These are phyloP conservation scores for Phytopythium delawarense DNA, from an alignment of 352 stramenopile species.

Conservation along the genomic window DNA sequence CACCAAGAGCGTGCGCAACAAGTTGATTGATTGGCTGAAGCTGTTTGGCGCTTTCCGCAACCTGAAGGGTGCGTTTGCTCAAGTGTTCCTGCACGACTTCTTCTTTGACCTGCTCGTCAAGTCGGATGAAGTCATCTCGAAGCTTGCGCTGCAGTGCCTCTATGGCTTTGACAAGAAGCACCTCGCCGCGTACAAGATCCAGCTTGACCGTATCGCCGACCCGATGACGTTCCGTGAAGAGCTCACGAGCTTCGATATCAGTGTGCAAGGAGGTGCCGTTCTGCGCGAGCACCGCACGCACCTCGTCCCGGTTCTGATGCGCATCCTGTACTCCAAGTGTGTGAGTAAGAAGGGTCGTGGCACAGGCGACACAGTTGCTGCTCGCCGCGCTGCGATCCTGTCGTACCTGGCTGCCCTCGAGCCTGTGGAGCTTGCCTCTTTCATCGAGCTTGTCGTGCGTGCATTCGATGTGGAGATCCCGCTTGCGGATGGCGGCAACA, in stretches of 20 bases:
- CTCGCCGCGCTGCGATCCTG: conserved; percentile 86
- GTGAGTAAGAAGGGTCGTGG: conserved; percentile 84
- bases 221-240: conserved; percentile 86
- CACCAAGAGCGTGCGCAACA: conserved; percentile 73
- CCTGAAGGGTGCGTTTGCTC: conserved; percentile 82
- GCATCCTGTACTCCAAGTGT: conserved; percentile 90
- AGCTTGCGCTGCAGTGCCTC: conserved; percentile 83
- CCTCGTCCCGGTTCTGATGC: conserved; percentile 84
- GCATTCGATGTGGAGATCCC: conserved; percentile 73
- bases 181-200: conserved; percentile 81
- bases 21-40: conserved; percentile 79
- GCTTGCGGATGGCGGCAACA: conserved; percentile 3
- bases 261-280: conserved; percentile 57
- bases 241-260: conserved; percentile 87
- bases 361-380: conserved; percentile 77
- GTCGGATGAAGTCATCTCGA: conserved; percentile 82
- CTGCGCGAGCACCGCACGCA: conserved; percentile 72
- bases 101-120: conserved; percentile 91
- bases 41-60: conserved; percentile 83
- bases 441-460: conserved; percentile 87
- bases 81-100: conserved; percentile 69
- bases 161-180: conserved; percentile 84
- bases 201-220: conserved; percentile 80
- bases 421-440: conserved; percentile 67
- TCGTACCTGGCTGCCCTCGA: conserved; percentile 85